Base-by-base conservation (phyloP, 2,329 filamentous ascomycete species). In the Chaetomiaceae sp. region DNA sequence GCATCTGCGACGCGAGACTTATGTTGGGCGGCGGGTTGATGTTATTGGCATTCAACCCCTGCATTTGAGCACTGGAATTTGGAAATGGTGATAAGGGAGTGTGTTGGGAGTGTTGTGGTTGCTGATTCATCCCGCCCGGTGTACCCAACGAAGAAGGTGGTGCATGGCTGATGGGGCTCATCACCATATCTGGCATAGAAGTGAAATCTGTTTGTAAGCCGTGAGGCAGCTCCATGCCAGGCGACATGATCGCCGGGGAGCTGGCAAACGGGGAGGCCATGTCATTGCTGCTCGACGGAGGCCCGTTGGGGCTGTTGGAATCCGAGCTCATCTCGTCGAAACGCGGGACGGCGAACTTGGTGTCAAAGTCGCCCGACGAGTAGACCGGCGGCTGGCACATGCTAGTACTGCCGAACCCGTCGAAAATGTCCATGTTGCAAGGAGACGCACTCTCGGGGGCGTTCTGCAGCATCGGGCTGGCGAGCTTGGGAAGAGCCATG, bases 401-500 rank as follows among this genome's bases (percentile, higher is more conserved):
- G 21, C 81, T 81, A 4, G 76, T 78, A 53, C 75, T 84, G 45
- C 82, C 82, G 50, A 85, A 85, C 4, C 82, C 82, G 59, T 86
- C 82, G 53, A 86, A 86, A 7, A 86, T 80, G 51, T 86, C 82
- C 9, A 84, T 74, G 55, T 71, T 70, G 57, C 66, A 71, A 29
- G 58, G 41, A 14, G 64, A 49, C 1, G 73, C 61, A 36, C 73
- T 79, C 45, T 85, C 81, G 0, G 82, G 82, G 0, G 78, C 73
- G 16, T 78, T 78, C 56, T 79, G 77, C 13, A 85, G 74, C 72
- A 81, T 78, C 1, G 82, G 82, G 58, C 78, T 82, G 53, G 76
- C 74, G 14, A 85, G 72, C 13, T 76, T 75, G 7, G 86, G 86
- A 3, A 91, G 71, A 3, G 86, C 77, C 37, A 92, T 86, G 56